Percentiles rank a stretch among this genome's conserved stretches.
phyloP scores from a whole-genome alignment of 2,329 filamentous ascomycete genomes.

The Rachicladosporium sp. region DNA sequence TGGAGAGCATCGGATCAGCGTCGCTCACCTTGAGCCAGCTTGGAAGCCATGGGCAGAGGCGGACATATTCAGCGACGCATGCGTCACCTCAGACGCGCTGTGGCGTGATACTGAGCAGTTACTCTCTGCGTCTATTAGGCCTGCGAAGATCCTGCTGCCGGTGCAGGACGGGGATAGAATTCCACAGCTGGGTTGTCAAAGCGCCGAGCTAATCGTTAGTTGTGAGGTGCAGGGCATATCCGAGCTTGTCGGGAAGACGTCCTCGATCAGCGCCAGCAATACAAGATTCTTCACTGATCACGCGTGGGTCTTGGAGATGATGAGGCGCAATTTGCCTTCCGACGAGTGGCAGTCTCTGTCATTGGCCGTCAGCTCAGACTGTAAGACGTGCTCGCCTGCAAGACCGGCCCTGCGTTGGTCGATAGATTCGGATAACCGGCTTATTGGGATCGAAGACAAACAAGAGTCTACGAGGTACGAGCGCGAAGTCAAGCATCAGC shows the following conservation, averaged over 20 bases:
- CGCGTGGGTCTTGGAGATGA: slow-evolving; percentile 15
- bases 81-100: no score
- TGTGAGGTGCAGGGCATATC: no score
- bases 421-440: slow-evolving; percentile 16
- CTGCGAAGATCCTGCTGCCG: no score
- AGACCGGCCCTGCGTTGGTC: slow-evolving; percentile 28
- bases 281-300: slow-evolving; percentile 7
- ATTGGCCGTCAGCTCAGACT: neutral
- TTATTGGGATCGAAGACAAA: slow-evolving; percentile 40
- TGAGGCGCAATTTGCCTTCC: slow-evolving; percentile 11
- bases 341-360: slow-evolving; percentile 9
- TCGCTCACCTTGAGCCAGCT: slow-evolving; percentile 34
- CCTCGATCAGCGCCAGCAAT: no score
- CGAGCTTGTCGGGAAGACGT: no score
- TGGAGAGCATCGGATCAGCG: slow-evolving; percentile 32
- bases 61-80: no score
- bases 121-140: no score
- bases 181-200: no score
- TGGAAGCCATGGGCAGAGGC: slow-evolving; percentile 29
- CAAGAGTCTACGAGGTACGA: slow-evolving; percentile 39
- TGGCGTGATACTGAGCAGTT: no score
- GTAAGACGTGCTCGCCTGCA: slow-evolving; percentile 25
- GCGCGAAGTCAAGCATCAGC: slow-evolving; percentile 37
- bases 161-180: no score
- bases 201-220: no score